Conservation (phyloP, 2,329 filamentous ascomycete genomes). For the Cercospora citrullina region DNA sequence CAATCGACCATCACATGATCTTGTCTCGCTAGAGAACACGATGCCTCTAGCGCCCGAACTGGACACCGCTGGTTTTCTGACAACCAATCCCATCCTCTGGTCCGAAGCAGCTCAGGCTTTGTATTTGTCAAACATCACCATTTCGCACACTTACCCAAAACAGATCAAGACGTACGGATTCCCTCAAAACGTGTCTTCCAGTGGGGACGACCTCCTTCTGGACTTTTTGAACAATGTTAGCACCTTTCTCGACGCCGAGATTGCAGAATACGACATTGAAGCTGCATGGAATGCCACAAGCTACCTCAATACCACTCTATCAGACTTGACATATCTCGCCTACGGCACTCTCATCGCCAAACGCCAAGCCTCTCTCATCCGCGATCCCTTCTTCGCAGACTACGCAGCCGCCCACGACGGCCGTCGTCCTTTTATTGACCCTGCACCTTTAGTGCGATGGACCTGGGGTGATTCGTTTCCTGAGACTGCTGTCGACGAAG, state of each 20-base stretch:
- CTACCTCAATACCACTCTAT: slow-evolving; percentile 37
- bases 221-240: slow-evolving; percentile 49
- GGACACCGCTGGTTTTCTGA: slow-evolving; percentile 51
- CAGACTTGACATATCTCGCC: slow-evolving; percentile 45
- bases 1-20: slow-evolving; percentile 51
- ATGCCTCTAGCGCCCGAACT: slow-evolving; percentile 52
- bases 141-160: slow-evolving; percentile 45
- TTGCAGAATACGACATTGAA: slow-evolving; percentile 41
- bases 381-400: slow-evolving; percentile 52
- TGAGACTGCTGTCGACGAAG: slow-evolving; percentile 44
- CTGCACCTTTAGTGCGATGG: slow-evolving; percentile 52
- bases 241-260: slow-evolving; percentile 44
- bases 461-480: slow-evolving; percentile 47
- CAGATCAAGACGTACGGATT: slow-evolving; percentile 48
- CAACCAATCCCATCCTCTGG: slow-evolving; percentile 49
- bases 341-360: slow-evolving; percentile 52
- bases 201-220: slow-evolving; percentile 44
- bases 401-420: slow-evolving; percentile 51
- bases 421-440: slow-evolving; percentile 52
- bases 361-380: slow-evolving; percentile 49
- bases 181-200: slow-evolving; percentile 41
- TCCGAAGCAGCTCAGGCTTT: slow-evolving; percentile 47
- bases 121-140: slow-evolving; percentile 48
- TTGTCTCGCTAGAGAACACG: slow-evolving; percentile 50
- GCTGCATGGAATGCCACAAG: slow-evolving; percentile 40